Evolutionary conservation across 1,284 basidiomycete genomes (phyloP), one percentile per base, ranked within the genome.

Genomic region (Tetrapyrgos nigripes): DNA sequence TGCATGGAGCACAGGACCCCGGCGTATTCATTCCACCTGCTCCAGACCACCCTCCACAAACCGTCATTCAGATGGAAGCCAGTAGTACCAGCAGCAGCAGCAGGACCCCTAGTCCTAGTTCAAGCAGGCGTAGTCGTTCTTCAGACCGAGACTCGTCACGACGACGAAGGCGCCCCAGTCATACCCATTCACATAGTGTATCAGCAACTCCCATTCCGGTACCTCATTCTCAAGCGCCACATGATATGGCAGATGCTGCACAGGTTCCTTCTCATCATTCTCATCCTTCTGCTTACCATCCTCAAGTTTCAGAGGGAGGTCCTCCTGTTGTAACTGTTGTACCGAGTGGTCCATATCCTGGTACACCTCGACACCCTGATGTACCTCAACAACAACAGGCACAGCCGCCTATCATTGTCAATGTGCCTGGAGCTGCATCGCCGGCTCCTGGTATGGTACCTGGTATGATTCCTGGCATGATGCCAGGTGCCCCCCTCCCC

Each of bases 321-420:
- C 56, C 50, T 28, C 50, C 56, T 40, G 40, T 52, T n/a, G 31
- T 60, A 21, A 31, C 46, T 21, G 53, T 55, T 44, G 54, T 45
- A 27, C 33, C 48, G 8, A 40, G 21, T 31, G 17, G 13, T 40
- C 4, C 31, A 35, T 26, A 40, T 14, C 45, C 56, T 19, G 57
- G 53, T 27, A 49, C 53, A 17, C 56, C 55, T 19, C 40, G 54
- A 21, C 60, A 57, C 43, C 50, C 56, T 24, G 55, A 53, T 23
- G 14, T 55, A 37, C 53, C 56, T 14, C 56, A 44, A 26, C 52
- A 47, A 52, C 44, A 27, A 1, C 61, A 59, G 57, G 40, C 57
- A 23, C 56, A 58, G 10, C 29, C 43, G 40, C 64, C 64, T 44
- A 37, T 55, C 14, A 58, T 65, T 13, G 61, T 65, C 35, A 59